Evolutionary conservation across 768 basidiomycete species (phyloP).

Genomic region (Tephrocybe rancida): DNA sequence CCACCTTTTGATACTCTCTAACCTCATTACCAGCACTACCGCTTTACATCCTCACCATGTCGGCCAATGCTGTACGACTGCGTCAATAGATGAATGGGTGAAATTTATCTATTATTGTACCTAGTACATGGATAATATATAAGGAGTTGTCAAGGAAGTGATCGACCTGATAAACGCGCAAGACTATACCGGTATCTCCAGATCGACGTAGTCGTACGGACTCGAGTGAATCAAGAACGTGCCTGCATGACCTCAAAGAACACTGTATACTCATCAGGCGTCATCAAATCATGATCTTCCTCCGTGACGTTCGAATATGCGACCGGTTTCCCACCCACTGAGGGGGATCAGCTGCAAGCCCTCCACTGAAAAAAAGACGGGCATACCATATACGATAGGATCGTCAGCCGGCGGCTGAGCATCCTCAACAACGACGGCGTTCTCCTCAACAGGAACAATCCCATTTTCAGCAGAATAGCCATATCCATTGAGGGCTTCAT

Average conservation of each 20-base stretch:
- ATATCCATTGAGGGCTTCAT: conserved; percentile 32
- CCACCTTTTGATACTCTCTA: background rate
- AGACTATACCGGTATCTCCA: too few species aligned
- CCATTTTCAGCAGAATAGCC: conserved; percentile 22
- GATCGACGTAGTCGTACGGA: too few species aligned
- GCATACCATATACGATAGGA: conserved; percentile 69
- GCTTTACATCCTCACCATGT: too few species aligned
- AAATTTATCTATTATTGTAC: background rate
- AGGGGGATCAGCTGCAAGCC: conserved; percentile 2
- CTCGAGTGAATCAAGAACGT: conserved; percentile 27
- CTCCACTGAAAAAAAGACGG: background rate
- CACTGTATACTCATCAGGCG: conserved; percentile 87
- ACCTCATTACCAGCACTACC: too few species aligned
- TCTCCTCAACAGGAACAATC: conserved; percentile 19
- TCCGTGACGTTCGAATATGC: conserved; percentile 84
- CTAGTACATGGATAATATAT: background rate
- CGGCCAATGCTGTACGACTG: background rate
- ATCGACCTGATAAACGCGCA: too few species aligned
- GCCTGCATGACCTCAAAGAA: conserved; percentile 74
- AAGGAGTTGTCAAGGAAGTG: background rate
- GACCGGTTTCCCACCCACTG: conserved; percentile 78
- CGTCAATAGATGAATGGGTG: too few species aligned
- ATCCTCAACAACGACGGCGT: conserved; percentile 26
- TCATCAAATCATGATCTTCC: conserved; percentile 92
- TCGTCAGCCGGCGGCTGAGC: conserved; percentile 42